These are phyloP conservation scores for Penicillium goetzii DNA, from an alignment of 495 filamentous ascomycete species.

Conservation along the genomic window DNA sequence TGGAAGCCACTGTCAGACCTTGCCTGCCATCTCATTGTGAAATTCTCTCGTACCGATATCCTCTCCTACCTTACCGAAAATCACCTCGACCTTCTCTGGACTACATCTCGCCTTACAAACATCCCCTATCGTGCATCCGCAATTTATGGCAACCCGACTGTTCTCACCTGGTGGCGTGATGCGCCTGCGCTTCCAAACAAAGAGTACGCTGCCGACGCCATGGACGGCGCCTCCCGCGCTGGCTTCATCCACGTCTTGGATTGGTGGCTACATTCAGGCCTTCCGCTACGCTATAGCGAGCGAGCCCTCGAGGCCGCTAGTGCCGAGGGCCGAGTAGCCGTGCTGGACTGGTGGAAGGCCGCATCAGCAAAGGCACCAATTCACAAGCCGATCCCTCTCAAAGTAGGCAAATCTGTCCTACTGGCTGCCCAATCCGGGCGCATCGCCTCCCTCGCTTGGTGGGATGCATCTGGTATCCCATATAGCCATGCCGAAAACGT, in stretches of 20 bases:
- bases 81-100: conserved; percentile 78
- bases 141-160: conserved; percentile 80
- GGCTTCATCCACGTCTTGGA: conserved; percentile 84
- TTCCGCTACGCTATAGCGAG: conserved; percentile 83
- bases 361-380: conserved; percentile 45
- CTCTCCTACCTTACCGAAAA: conserved; percentile 80
- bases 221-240: conserved; percentile 82
- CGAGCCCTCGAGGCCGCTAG: conserved; percentile 83
- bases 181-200: conserved; percentile 78
- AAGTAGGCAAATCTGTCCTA: conserved; percentile 79
- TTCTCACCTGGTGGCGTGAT: conserved; percentile 87
- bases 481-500: conserved; percentile 75
- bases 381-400: conserved; percentile 57
- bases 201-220: conserved; percentile 75
- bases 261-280: conserved; percentile 85
- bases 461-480: conserved; percentile 75
- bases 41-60: conserved; percentile 78
- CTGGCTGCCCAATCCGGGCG: conserved; percentile 80
- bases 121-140: conserved; percentile 83
- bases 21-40: conserved; percentile 86
- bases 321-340: conserved; percentile 76
- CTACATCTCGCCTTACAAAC: conserved; percentile 76
- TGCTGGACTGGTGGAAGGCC: conserved; percentile 89
- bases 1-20: conserved; percentile 77
- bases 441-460: conserved; percentile 74